These are phyloP conservation scores for Paspalum notatum DNA, from an alignment of 176 grass and related monocot species.

Conservation along the genomic window DNA sequence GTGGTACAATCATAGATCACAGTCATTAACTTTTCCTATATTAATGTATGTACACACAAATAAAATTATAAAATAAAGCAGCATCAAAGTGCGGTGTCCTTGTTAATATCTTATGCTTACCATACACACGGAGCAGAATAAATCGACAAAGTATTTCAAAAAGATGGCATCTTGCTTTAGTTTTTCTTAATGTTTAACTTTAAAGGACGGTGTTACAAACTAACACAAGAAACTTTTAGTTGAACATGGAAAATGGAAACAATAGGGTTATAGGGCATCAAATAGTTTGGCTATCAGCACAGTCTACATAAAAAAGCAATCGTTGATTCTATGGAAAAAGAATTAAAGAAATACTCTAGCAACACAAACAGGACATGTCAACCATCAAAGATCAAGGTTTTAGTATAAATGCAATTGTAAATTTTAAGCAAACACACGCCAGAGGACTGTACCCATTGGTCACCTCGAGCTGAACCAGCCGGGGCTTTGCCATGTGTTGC, in stretches of 20 bases:
- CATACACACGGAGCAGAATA: background rate
- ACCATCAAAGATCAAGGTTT: slow-evolving; percentile 21
- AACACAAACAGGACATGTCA: background rate
- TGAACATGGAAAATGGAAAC: background rate
- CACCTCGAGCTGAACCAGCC: slow-evolving; percentile 48
- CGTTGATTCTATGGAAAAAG: background rate
- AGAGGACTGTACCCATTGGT: slow-evolving; percentile 57
- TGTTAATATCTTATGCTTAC: slow-evolving; percentile 9
- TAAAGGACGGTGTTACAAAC: background rate
- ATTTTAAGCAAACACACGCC: slow-evolving; percentile 27
- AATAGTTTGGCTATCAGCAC: slow-evolving; percentile 21
- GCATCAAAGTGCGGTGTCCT: background rate
- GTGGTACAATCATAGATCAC: slow-evolving; percentile 21
- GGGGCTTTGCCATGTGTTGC: slow-evolving; percentile 51
- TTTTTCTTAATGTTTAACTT: background rate
- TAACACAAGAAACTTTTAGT: background rate
- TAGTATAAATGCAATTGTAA: slow-evolving; percentile 13
- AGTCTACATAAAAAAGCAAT: background rate
- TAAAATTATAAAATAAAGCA: background rate
- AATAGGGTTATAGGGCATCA: background rate
- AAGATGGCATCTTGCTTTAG: background rate
- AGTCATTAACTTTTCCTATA: background rate
- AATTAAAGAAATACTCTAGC: background rate
- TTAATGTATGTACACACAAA: background rate
- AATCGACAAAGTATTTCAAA: background rate